Evolutionary conservation across 208 protist species (phyloP), one percentile per base, ranked within the genome.

Genomic region (Wallacemonas rigidus): DNA sequence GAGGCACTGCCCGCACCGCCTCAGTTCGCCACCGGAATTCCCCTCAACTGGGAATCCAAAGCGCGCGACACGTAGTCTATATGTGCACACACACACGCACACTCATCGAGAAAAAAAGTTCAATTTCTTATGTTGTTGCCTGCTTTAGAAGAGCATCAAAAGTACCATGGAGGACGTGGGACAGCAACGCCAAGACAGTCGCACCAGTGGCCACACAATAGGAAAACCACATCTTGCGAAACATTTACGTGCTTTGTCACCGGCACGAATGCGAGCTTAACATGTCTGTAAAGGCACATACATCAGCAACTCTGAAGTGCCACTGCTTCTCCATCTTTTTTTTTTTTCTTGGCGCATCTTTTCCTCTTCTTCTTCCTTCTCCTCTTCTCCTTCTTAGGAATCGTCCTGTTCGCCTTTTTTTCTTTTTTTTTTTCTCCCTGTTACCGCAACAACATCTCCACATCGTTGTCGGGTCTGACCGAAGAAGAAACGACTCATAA

Each of bases 11-110:
- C 71, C 9, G 67, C 47, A 4, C 26, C 64, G 44, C 50, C 51
- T 5, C 64, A 69, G 35, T 69, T 43, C 2, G 58, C 71, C 70
- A 56, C 54, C 7, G 77, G 77, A 54, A 71, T 82, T 38, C 14
- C 68, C 35, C 61, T 74, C 8, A 65, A 65, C 60, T 65, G 40
- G 44, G 6, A 2, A 69, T 26, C 26, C 26, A 26, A 26, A n/a
- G 5, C 35, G 40, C 15, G 39, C 43, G 26, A 26, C 2, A 40
- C 14, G 45, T 41, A 17, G 51, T 11, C 44, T 44, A 73, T 57
- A 43, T 39, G 65, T 15, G 50, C 54, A 73, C 6, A 69, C 43
- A 67, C 56, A 75, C 43, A 40, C 53, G 40, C 17, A 60, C 53
- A 11, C 11, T n/a, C 53, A 58, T n/a, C 11, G 14, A 9, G 45